Evolutionary conservation across 768 basidiomycete genomes (phyloP).

Genomic region (Russula lepida): DNA sequence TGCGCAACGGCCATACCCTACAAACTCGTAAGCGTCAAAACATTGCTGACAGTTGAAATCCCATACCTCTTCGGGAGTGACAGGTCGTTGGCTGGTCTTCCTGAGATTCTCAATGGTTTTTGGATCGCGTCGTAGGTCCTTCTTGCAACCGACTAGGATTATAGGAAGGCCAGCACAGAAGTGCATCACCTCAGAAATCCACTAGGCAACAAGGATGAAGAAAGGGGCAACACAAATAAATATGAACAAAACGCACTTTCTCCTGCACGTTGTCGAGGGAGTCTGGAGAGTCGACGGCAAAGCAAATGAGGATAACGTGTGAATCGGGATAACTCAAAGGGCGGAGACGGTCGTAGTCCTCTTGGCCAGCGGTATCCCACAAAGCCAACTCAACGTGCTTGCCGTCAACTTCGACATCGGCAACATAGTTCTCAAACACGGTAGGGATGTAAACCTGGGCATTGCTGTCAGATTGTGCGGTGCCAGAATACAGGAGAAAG

Average conservation of each 20-base stretch:
- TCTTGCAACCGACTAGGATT: slow-evolving; percentile 98
- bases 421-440: slow-evolving; percentile 99
- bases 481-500: not conserved
- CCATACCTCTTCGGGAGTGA: slow-evolving; percentile 83
- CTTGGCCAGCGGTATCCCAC: slow-evolving; percentile 99
- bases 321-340: slow-evolving; percentile 98
- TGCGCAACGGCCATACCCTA: slow-evolving; percentile 91
- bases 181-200: slow-evolving; percentile 98
- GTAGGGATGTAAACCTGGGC: slow-evolving; percentile 95
- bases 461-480: not conserved
- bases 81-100: slow-evolving; percentile 91
- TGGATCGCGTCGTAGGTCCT: slow-evolving; percentile 90
- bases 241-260: slow-evolving; percentile 56
- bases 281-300: slow-evolving; percentile 95
- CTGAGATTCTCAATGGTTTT: slow-evolving; percentile 91
- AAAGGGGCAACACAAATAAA: not conserved
- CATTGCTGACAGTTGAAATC: not conserved
- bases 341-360: slow-evolving; percentile 97
- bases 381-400: slow-evolving; percentile 97
- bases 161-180: slow-evolving; percentile 92
- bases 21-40: not conserved
- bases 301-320: slow-evolving; percentile 99
- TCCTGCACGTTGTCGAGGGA: slow-evolving; percentile 99
- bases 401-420: slow-evolving; percentile 96
- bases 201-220: slow-evolving; percentile 39